phyloP scores from a whole-genome alignment of 495 filamentous ascomycete genomes.

The Cenococcum geophilum region DNA sequence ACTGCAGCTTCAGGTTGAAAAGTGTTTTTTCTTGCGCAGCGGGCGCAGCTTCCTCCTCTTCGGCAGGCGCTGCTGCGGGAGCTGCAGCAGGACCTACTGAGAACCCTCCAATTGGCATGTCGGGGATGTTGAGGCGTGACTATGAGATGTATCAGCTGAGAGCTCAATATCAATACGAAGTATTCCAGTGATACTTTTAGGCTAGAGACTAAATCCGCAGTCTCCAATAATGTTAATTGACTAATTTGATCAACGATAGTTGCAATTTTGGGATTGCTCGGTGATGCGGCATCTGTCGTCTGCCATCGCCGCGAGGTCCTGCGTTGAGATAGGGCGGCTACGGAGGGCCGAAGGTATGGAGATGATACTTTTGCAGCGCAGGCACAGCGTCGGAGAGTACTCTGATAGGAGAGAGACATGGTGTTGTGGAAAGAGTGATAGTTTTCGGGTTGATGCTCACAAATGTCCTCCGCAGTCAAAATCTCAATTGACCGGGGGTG shows the following conservation, averaged over 20 bases:
- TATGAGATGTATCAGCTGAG: slow-evolving; percentile 40
- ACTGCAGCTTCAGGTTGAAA: slow-evolving; percentile 88
- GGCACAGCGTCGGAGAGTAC: slow-evolving; percentile 54
- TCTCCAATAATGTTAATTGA: slow-evolving; percentile 94
- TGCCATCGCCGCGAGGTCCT: slow-evolving; percentile 55
- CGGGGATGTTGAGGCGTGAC: slow-evolving; percentile 95
- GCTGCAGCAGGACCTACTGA: slow-evolving; percentile 55
- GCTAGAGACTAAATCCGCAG: slow-evolving; percentile 84
- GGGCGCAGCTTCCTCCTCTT: slow-evolving; percentile 78
- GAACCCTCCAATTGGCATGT: slow-evolving; percentile 87
- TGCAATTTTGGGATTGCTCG: slow-evolving; percentile 74
- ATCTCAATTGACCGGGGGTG: slow-evolving; percentile 9
- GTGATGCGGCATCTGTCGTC: slow-evolving; percentile 59
- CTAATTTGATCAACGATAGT: slow-evolving; percentile 97
- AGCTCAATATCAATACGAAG: background rate
- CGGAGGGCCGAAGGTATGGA: slow-evolving; percentile 19
- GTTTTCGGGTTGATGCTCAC: background rate
- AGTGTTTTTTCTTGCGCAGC: slow-evolving; percentile 89
- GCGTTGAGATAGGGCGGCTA: slow-evolving; percentile 21
- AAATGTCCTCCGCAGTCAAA: slow-evolving; percentile 1
- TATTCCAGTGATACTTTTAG: slow-evolving; percentile 60
- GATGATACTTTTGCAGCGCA: slow-evolving; percentile 35
- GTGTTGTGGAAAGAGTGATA: slow-evolving; percentile 23
- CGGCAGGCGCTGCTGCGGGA: slow-evolving; percentile 61
- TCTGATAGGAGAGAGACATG: slow-evolving; percentile 56